Percentiles rank a stretch among this genome's conserved stretches.
phyloP scores from a whole-genome alignment of 2,329 filamentous ascomycete species.

The Catunica adiposa region DNA sequence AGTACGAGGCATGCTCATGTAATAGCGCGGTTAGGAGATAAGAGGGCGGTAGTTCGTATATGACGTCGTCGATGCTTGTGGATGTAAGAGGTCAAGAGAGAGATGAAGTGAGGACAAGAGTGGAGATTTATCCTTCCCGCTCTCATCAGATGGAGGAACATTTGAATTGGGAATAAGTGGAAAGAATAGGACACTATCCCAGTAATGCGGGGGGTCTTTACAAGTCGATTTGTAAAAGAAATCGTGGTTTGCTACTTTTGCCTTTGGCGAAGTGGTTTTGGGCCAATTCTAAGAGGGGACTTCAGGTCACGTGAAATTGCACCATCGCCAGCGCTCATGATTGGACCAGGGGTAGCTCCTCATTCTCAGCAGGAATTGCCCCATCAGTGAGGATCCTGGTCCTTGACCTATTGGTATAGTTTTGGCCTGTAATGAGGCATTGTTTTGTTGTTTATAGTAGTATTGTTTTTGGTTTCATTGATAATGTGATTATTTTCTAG shows the following conservation, averaged over 20 bases:
- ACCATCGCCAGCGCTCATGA: conserved; percentile 10
- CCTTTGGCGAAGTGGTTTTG: background rate
- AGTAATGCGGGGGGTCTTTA: background rate
- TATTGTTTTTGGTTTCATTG: background rate
- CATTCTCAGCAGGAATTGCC: conserved; percentile 1
- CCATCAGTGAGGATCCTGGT: background rate
- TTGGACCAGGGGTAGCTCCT: conserved; percentile 12
- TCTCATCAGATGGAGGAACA: background rate
- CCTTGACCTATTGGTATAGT: background rate
- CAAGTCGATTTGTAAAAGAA: background rate
- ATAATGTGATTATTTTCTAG: background rate
- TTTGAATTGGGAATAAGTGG: conserved; percentile 7
- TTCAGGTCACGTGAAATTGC: conserved; percentile 14
- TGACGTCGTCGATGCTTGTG: background rate
- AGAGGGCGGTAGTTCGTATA: background rate
- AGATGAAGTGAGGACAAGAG: conserved; percentile 5
- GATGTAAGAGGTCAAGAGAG: too few species aligned
- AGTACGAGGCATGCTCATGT: too few species aligned
- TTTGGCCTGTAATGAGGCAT: background rate
- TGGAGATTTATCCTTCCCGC: background rate
- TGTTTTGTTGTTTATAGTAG: background rate
- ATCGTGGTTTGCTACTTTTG: background rate
- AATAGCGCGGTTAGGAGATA: background rate
- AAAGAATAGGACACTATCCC: conserved; percentile 14
- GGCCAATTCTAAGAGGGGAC: conserved; percentile 1